Evolutionary conservation across 78 protist species (phyloP), one percentile per base, ranked within the genome.

Genomic region (Tieghemostelium lacteum): DNA sequence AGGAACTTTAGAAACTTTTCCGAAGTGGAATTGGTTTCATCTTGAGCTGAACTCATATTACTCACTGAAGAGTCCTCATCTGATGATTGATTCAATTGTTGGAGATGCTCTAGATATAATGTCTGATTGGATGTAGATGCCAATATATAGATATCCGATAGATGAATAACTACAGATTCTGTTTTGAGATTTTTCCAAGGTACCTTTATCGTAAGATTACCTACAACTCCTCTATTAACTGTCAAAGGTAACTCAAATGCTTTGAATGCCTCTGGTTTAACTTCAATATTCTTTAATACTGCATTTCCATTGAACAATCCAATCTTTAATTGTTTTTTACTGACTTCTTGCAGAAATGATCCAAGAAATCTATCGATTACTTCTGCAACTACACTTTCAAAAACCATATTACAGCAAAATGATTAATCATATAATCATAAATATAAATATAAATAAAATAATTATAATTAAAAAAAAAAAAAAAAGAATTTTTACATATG

Each of bases 341-440:
- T 72, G 6, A 83, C 76, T 34, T 83, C 91, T 70, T 83, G 91
- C 29, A 83, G 29, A 58, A 83, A 83, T 19, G 72, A 57, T 31
- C 91, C 91, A 17, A 83, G 60, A 33, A 70, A 69, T 83, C 78
- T 83, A 58, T 83, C 91, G 19, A 83, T 69, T 2, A 83, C 78
- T 45, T 83, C 91, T 83, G 91, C 91, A 14, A 83, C 72, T 12
- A 83, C 78, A 17, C 73, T 57, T 83, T 83, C 91, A 60, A 83
- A 83, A 29, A 83, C 78, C 76, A 69, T 69, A n/a, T n/a, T n/a
- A n/a, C n/a, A n/a, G n/a, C n/a, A n/a, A n/a, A n/a, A n/a, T n/a
- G n/a, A n/a, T n/a, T n/a, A n/a, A n/a, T n/a, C n/a, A n/a, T n/a
- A n/a, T n/a, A n/a, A n/a, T n/a, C n/a, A n/a, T n/a, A n/a, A n/a